phyloP scores from a whole-genome alignment of 345 rosid genomes.

The Trapa bicornis region DNA sequence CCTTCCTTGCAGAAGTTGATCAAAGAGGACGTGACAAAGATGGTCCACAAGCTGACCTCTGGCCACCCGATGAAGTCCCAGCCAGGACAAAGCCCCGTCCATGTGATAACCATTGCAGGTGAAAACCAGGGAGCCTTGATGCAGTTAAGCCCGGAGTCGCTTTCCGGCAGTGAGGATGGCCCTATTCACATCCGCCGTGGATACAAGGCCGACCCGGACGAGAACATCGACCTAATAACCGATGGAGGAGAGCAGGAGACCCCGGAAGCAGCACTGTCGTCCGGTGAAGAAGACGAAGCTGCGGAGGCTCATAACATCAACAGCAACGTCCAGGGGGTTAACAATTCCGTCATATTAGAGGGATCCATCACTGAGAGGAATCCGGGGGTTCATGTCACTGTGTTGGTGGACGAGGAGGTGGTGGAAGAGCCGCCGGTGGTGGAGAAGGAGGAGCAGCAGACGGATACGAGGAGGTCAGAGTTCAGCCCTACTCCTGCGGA shows the following conservation, averaged over 20 bases:
- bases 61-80: conserved; percentile 26
- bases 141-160: conserved; percentile 38
- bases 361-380: conserved; percentile 42
- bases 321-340: conserved; percentile 55
- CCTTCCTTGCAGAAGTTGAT: conserved; percentile 37
- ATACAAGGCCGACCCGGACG: conserved; percentile 47
- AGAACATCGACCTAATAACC: conserved; percentile 37
- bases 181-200: conserved; percentile 48
- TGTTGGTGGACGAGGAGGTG: conserved; percentile 16
- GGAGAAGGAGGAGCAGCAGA: conserved; percentile 12
- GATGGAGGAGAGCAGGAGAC: conserved; percentile 39
- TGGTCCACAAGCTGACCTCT: conserved; percentile 37
- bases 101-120: conserved; percentile 55
- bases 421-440: not conserved
- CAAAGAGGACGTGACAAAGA: conserved; percentile 48
- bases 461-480: conserved; percentile 24
- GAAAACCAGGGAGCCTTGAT: conserved; percentile 82
- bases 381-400: conserved; percentile 54
- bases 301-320: conserved; percentile 36
- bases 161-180: conserved; percentile 24
- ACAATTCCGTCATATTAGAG: conserved; percentile 49
- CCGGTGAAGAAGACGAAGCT: conserved; percentile 19
- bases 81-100: conserved; percentile 16
- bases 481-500: conserved; percentile 27
- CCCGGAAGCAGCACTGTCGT: conserved; percentile 1